phyloP scores from a whole-genome alignment of 2,329 filamentous ascomycete genomes.

The Fusarium virguliforme region DNA sequence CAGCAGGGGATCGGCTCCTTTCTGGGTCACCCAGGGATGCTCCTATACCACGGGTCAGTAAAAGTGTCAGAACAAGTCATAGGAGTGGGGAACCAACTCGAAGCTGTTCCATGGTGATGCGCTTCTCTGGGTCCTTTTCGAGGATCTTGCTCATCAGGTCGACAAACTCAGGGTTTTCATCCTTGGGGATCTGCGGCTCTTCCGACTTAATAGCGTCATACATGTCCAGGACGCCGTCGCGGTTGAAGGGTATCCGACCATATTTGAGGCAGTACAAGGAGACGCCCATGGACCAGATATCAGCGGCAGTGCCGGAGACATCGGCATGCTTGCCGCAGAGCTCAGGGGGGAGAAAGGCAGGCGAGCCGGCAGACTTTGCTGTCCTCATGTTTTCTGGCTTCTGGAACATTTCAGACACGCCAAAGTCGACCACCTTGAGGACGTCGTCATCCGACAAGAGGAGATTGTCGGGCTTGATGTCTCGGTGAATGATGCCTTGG shows the following conservation, averaged over 20 bases:
- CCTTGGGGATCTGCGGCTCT: slow-evolving; percentile 72
- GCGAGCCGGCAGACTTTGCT: slow-evolving; percentile 92
- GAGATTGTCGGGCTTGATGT: slow-evolving; percentile 98
- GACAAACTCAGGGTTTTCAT: slow-evolving; percentile 77
- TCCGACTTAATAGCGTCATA: slow-evolving; percentile 90
- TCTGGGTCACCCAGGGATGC: slow-evolving; percentile 93
- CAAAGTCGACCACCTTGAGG: slow-evolving; percentile 98
- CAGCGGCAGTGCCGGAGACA: slow-evolving; percentile 89
- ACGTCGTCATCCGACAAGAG: slow-evolving; percentile 91
- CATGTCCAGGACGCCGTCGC: slow-evolving; percentile 84
- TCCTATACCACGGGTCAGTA: slow-evolving; percentile 68
- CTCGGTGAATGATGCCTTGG: slow-evolving; percentile 94
- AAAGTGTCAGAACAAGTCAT: background rate
- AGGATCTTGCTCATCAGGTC: slow-evolving; percentile 83
- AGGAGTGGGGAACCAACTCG: slow-evolving; percentile 72
- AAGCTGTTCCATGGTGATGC: slow-evolving; percentile 87
- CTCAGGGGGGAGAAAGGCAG: slow-evolving; percentile 94
- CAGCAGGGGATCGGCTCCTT: slow-evolving; percentile 83
- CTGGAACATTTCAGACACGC: slow-evolving; percentile 99
- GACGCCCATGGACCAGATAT: slow-evolving; percentile 99
- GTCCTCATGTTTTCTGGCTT: slow-evolving; percentile 89
- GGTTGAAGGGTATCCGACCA: slow-evolving; percentile 89
- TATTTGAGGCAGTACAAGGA: slow-evolving; percentile 94
- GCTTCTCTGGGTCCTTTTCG: slow-evolving; percentile 86
- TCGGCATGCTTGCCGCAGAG: slow-evolving; percentile 90